Evolutionary conservation across 495 filamentous ascomycete genomes (phyloP).

Genomic region (Thozetella sp.): DNA sequence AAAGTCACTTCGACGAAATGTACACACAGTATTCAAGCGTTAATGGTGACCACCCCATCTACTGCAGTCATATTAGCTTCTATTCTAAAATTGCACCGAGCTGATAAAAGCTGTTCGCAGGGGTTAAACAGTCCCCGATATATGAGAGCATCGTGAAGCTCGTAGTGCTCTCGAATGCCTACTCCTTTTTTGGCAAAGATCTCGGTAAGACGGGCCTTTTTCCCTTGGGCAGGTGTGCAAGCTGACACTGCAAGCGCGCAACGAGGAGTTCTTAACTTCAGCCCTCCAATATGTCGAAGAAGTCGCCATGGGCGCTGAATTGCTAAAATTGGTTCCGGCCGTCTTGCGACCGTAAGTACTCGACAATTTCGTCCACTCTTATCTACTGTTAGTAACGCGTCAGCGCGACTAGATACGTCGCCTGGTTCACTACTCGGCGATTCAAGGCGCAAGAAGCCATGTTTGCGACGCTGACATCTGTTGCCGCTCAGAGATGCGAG

Average conservation of each 20-base stretch:
- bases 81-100: too few species aligned
- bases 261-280: constrained; percentile 15
- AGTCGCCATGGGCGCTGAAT: constrained; percentile 12
- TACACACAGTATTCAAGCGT: background rate
- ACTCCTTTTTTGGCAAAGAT: too few species aligned
- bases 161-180: too few species aligned
- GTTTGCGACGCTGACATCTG: constrained; percentile 8
- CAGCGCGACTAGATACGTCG: background rate
- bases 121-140: too few species aligned
- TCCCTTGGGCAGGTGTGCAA: too few species aligned
- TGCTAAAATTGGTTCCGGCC: constrained; percentile 13
- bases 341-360: constrained; percentile 6
- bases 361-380: too few species aligned
- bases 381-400: background rate
- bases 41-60: constrained; percentile 9
- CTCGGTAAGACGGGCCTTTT: too few species aligned
- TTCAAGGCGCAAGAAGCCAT: constrained; percentile 11
- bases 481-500: constrained; percentile 8
- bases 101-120: too few species aligned
- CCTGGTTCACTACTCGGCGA: background rate
- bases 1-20: constrained; percentile 1
- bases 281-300: constrained; percentile 19
- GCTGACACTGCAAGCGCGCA: too few species aligned
- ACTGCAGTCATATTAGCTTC: background rate
- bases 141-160: too few species aligned